Percentiles rank a stretch among this genome's conserved stretches.
phyloP scores from a whole-genome alignment of 2,329 filamentous ascomycete species.

The Claviceps sp. region DNA sequence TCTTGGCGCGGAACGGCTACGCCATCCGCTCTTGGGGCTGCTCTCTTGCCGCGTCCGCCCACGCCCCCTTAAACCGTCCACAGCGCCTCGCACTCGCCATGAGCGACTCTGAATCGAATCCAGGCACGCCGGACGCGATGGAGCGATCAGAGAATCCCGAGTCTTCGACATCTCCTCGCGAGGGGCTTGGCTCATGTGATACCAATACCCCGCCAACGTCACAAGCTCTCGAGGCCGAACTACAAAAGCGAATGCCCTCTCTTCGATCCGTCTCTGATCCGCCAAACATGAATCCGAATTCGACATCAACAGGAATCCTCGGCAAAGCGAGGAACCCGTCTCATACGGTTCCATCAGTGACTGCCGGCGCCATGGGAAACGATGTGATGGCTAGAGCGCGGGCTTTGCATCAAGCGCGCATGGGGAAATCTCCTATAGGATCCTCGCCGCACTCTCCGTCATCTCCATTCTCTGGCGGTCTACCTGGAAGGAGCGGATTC shows the following conservation, averaged over 20 bases:
- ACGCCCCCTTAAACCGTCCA: neutral
- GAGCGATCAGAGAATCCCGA: conserved; percentile 18
- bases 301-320: conserved; percentile 68
- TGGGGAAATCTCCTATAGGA: conserved; percentile 23
- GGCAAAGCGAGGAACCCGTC: conserved; percentile 47
- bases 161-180: conserved; percentile 30
- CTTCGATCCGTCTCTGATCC: conserved; percentile 48
- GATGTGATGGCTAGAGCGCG: conserved; percentile 34
- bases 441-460: conserved; percentile 18
- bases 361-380: conserved; percentile 20
- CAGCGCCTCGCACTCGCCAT: conserved; percentile 5
- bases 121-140: conserved; percentile 34
- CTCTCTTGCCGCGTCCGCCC: neutral
- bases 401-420: conserved; percentile 31
- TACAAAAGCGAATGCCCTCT: conserved; percentile 40
- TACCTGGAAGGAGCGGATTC: conserved; percentile 28
- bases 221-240: conserved; percentile 22
- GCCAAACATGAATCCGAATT: conserved; percentile 61
- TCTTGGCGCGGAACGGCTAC: conserved; percentile 3
- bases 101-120: conserved; percentile 23
- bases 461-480: conserved; percentile 19
- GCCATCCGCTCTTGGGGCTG: conserved; percentile 4
- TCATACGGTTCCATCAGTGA: conserved; percentile 24
- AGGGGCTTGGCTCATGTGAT: conserved; percentile 17
- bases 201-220: conserved; percentile 22